Percentiles rank a stretch among this genome's conserved stretches.
Conservation (phyloP, 345 rosid species). For the Hibiscus tridactylites region DNA sequence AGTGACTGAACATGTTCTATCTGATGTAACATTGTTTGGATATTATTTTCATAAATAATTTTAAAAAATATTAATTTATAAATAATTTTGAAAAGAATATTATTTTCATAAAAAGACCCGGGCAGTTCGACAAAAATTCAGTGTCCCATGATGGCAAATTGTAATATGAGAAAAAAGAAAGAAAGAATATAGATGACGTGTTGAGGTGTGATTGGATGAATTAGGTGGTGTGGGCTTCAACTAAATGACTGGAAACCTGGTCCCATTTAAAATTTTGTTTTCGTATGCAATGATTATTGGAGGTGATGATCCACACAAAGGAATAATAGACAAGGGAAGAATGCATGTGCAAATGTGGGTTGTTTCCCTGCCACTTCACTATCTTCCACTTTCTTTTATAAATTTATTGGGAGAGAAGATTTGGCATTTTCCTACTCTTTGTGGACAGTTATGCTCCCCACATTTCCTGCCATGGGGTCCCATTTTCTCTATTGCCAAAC, state of each 20-base stretch:
- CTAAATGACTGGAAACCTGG: constrained; percentile 15
- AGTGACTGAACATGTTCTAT: no score
- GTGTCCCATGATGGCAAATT: not conserved
- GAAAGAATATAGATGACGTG: constrained; percentile 14
- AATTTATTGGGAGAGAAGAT: constrained; percentile 15
- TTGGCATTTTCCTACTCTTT: constrained; percentile 24
- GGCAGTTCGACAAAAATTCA: not conserved
- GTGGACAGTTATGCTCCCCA: constrained; percentile 35
- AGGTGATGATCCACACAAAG: constrained; percentile 25
- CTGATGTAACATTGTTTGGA: no score
- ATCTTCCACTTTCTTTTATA: constrained; percentile 20
- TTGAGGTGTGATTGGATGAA: constrained; percentile 9
- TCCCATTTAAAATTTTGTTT: constrained; percentile 18
- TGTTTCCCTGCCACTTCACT: constrained; percentile 25
- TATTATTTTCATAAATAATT: no score
- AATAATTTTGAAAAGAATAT: no score
- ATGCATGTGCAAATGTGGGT: constrained; percentile 45
- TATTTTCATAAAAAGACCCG: no score
- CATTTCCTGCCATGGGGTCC: constrained; percentile 26
- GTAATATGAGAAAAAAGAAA: no score
- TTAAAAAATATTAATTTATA: no score
- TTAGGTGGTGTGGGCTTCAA: constrained; percentile 30
- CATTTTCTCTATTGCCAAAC: not conserved
- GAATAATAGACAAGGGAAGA: constrained; percentile 14
- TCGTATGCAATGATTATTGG: constrained; percentile 38